Evolutionary conservation across 179 eudicot species (phyloP).

Genomic region (Carnegiea gigantea): DNA sequence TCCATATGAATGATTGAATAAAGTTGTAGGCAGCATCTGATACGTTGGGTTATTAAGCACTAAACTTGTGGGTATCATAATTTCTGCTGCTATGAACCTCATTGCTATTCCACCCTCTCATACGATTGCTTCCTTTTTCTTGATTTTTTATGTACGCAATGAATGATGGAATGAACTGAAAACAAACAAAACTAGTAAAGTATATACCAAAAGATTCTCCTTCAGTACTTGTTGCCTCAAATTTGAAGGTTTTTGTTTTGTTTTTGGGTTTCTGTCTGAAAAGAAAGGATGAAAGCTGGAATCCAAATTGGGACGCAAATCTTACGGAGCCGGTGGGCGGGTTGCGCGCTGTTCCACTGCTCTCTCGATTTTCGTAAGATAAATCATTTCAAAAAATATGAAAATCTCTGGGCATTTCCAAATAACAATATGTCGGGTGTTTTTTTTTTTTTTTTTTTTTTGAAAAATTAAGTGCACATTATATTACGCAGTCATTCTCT

Average conservation of each 20-base stretch:
- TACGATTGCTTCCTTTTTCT: not conserved
- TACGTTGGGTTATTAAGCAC: not conserved
- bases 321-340: not conserved
- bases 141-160: too few relatives aligned
- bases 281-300: not conserved
- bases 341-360: not conserved
- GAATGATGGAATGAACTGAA: not conserved
- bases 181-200: slow-evolving; percentile 15
- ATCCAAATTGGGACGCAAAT: not conserved
- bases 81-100: slow-evolving; percentile 13
- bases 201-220: slow-evolving; percentile 17
- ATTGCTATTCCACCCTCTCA: not conserved
- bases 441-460: too few relatives aligned
- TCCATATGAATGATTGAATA: slow-evolving; percentile 3
- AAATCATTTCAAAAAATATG: not conserved
- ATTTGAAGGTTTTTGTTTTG: not conserved
- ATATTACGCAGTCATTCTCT: too few relatives aligned
- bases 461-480: too few relatives aligned
- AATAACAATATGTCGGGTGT: too few relatives aligned
- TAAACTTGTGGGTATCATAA: slow-evolving; percentile 15
- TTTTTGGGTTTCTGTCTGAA: not conserved
- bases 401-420: not conserved
- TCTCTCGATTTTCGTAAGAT: not conserved
- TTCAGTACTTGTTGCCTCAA: not conserved
- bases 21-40: slow-evolving; percentile 19